These are phyloP conservation scores for Aphanoascus verrucosus DNA, from an alignment of 2,329 filamentous ascomycete species.

Conservation along the genomic window DNA sequence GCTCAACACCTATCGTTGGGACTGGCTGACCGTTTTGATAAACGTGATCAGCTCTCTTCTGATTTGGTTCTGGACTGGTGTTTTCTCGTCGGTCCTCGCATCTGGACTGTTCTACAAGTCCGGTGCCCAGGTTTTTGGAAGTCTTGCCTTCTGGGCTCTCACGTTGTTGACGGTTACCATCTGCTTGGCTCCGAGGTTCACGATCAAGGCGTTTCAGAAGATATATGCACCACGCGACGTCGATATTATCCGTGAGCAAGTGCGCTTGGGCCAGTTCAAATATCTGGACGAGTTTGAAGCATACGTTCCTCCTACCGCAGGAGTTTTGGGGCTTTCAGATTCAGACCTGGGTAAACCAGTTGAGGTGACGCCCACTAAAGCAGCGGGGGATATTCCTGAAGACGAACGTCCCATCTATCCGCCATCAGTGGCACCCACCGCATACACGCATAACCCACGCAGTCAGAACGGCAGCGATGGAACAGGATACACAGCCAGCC, in stretches of 20 bases:
- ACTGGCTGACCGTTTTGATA: constrained; percentile 85
- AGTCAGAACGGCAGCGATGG: constrained; percentile 91
- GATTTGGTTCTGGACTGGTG: constrained; percentile 90
- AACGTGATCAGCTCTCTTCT: constrained; percentile 72
- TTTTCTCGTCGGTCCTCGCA: constrained; percentile 57
- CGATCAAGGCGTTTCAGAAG: constrained; percentile 79
- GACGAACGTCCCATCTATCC: constrained; percentile 89
- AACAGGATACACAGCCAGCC: constrained; percentile 65
- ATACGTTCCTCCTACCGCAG: constrained; percentile 38
- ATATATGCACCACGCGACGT: constrained; percentile 87
- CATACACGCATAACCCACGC: constrained; percentile 64
- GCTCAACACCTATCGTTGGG: constrained; percentile 95
- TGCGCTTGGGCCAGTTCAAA: constrained; percentile 70
- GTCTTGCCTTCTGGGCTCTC: constrained; percentile 78
- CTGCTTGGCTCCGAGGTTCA: constrained; percentile 78
- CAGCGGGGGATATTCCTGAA: constrained; percentile 62
- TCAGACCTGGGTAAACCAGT: constrained; percentile 38
- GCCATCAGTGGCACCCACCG: constrained; percentile 69
- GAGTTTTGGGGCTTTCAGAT: constrained; percentile 30
- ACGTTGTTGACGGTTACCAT: constrained; percentile 68
- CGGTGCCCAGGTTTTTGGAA: constrained; percentile 65
- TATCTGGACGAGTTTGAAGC: constrained; percentile 52
- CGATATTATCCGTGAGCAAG: constrained; percentile 91
- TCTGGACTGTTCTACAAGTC: constrained; percentile 64
- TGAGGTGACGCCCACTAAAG: constrained; percentile 44